These are phyloP conservation scores for Alopecurus myosuroides DNA, from an alignment of 176 grass and related monocot genomes.

Conservation along the genomic window DNA sequence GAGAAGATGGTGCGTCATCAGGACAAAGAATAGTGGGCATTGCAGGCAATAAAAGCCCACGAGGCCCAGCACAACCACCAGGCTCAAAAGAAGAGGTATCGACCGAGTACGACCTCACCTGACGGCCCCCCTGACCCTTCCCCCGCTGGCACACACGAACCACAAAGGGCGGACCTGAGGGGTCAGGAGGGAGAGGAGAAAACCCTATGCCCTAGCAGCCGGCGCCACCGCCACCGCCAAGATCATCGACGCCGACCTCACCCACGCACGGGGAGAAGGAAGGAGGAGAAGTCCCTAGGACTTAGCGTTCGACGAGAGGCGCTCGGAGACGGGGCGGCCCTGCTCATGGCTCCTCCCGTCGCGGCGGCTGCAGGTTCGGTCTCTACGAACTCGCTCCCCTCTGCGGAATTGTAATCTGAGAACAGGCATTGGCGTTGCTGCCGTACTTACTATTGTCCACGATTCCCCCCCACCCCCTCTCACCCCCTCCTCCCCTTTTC, in stretches of 20 bases:
- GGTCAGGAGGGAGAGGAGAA: neutral
- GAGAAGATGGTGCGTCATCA: no score
- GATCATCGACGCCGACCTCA: neutral
- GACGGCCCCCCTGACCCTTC: no score
- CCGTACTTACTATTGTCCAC: neutral
- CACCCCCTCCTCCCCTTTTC: neutral
- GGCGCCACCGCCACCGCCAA: neutral
- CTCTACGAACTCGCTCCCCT: neutral
- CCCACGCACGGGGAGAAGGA: neutral
- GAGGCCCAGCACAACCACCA: neutral
- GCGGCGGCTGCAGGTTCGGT: neutral
- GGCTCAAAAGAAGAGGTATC: neutral
- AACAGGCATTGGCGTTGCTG: neutral
- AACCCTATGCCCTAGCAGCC: constrained; percentile 9
- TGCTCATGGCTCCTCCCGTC: neutral
- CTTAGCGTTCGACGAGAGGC: neutral
- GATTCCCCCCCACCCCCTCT: neutral
- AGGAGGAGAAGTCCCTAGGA: neutral
- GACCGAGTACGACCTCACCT: neutral
- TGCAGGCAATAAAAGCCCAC: neutral
- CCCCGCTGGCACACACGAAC: neutral
- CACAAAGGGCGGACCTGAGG: neutral
- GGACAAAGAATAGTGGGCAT: neutral
- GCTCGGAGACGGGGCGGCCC: neutral
- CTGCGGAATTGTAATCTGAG: neutral